Evolutionary conservation across 2,329 filamentous ascomycete species (phyloP).

Genomic region (Xylariaceae sp.): DNA sequence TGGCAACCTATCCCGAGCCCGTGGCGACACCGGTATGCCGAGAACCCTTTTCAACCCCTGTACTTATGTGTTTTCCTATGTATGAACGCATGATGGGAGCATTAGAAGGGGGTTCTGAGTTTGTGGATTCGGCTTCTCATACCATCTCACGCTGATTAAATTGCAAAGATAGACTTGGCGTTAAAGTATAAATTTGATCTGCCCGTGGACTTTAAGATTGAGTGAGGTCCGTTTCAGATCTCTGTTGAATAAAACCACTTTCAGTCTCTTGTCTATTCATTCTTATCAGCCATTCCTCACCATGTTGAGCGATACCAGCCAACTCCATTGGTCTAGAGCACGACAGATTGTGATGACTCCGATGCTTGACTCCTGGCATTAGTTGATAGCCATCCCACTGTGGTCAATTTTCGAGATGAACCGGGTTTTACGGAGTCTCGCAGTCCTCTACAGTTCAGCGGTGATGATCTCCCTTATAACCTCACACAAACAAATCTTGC

Average conservation of each 20-base stretch:
- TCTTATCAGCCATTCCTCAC: neutral
- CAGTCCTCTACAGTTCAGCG: neutral
- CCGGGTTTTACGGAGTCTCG: neutral
- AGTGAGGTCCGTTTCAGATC: neutral
- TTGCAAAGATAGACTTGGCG: neutral
- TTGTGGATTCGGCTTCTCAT: neutral
- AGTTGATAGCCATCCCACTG: neutral
- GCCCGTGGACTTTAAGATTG: neutral
- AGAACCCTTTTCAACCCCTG: too few relatives aligned
- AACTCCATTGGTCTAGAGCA: neutral
- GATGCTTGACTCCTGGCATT: neutral
- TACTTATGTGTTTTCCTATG: too few relatives aligned
- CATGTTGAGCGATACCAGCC: neutral
- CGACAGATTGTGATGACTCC: neutral
- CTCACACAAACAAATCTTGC: neutral
- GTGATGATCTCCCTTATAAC: conserved; percentile 1
- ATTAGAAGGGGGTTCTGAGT: too few relatives aligned
- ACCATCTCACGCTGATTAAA: neutral
- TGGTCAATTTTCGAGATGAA: neutral
- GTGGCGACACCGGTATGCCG: too few relatives aligned
- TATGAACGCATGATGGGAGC: too few relatives aligned
- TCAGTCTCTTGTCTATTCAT: neutral
- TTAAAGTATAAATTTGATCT: neutral
- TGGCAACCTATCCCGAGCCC: neutral
- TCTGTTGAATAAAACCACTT: neutral